phyloP scores from a whole-genome alignment of 1,284 basidiomycete genomes.

The Cryptococcus amylolentus region DNA sequence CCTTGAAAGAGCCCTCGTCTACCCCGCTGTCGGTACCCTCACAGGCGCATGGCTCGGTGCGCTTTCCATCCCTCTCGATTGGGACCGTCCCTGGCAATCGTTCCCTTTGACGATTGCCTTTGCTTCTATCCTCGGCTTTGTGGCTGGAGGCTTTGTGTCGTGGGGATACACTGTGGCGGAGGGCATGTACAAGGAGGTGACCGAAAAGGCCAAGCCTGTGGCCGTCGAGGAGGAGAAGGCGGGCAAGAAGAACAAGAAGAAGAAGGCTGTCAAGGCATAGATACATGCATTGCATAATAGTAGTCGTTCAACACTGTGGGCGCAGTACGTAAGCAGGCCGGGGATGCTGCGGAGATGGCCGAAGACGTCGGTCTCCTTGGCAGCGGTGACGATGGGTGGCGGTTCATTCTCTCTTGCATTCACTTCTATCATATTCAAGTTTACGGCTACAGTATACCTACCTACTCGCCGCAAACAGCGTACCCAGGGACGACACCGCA shows the following conservation, averaged over 20 bases:
- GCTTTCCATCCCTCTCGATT: slow-evolving; percentile 82
- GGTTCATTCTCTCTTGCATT: too few relatives aligned
- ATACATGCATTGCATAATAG: too few relatives aligned
- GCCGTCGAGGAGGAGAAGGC: background rate
- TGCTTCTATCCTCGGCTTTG: slow-evolving; percentile 65
- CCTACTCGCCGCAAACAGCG: too few relatives aligned
- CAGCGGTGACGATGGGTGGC: too few relatives aligned
- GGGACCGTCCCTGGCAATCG: slow-evolving; percentile 93
- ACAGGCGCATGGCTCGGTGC: slow-evolving; percentile 74
- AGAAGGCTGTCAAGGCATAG: background rate
- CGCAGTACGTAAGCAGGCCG: too few relatives aligned
- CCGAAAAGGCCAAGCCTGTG: background rate
- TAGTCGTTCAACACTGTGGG: too few relatives aligned
- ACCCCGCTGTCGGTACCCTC: slow-evolving; percentile 68
- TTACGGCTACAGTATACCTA: too few relatives aligned
- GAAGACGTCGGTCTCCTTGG: too few relatives aligned
- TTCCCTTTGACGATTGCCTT: slow-evolving; percentile 61
- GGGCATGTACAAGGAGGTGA: slow-evolving; percentile 22
- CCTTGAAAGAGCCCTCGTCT: slow-evolving; percentile 72
- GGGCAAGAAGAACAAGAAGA: slow-evolving; percentile 9
- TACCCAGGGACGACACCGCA: too few relatives aligned
- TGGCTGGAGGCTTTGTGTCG: slow-evolving; percentile 60
- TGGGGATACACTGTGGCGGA: slow-evolving; percentile 54
- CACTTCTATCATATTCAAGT: too few relatives aligned
- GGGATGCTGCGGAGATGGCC: too few relatives aligned